Conservation (phyloP, 2,329 filamentous ascomycete genomes). For the Fusarium pseudoanthophilum region DNA sequence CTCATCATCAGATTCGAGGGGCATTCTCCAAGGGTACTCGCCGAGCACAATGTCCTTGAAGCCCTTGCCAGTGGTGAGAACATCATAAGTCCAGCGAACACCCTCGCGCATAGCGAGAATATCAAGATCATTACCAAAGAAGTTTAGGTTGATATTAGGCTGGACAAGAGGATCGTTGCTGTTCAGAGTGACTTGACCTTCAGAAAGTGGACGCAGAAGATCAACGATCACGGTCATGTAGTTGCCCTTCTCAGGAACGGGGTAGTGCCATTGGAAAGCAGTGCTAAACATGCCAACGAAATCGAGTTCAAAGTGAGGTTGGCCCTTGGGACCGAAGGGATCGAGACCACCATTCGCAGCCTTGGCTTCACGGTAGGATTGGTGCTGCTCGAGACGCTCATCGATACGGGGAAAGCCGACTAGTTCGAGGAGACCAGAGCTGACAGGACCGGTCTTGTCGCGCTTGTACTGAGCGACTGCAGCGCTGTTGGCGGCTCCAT, state of each 20-base stretch:
- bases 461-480: slow-evolving; percentile 41
- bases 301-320: slow-evolving; percentile 71
- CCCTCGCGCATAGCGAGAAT: slow-evolving; percentile 69
- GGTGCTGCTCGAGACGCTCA: slow-evolving; percentile 59
- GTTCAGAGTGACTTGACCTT: slow-evolving; percentile 66
- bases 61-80: slow-evolving; percentile 66
- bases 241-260: slow-evolving; percentile 54
- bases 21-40: slow-evolving; percentile 71
- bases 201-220: slow-evolving; percentile 54
- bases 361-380: slow-evolving; percentile 58
- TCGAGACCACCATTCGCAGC: slow-evolving; percentile 57
- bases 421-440: slow-evolving; percentile 59
- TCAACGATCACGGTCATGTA: slow-evolving; percentile 68
- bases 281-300: slow-evolving; percentile 68
- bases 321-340: slow-evolving; percentile 65
- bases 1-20: slow-evolving; percentile 62
- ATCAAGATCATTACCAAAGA: slow-evolving; percentile 65
- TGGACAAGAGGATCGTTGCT: slow-evolving; percentile 66
- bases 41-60: slow-evolving; percentile 64
- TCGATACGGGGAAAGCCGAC: slow-evolving; percentile 69
- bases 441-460: slow-evolving; percentile 52
- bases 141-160: slow-evolving; percentile 70
- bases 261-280: slow-evolving; percentile 61
- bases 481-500: slow-evolving; percentile 23
- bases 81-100: slow-evolving; percentile 65